These are phyloP conservation scores for Buddleja alternifolia DNA, from an alignment of 257 asterid species.

Conservation along the genomic window DNA sequence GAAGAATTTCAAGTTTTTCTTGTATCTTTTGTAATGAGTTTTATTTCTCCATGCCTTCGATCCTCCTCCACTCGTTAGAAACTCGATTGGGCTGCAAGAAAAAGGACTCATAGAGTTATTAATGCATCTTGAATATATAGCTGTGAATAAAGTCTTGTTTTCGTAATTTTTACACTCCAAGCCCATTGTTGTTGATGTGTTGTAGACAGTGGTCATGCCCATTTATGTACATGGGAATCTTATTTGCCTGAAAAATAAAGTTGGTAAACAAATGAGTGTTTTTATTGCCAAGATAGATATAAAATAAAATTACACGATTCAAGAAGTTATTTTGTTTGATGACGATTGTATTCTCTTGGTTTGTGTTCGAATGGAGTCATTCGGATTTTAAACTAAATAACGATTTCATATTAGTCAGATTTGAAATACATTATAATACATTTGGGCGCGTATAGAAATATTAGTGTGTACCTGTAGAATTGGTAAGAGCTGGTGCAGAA, in stretches of 20 bases:
- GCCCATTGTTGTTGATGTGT: slow-evolving; percentile 47
- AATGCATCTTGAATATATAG: too few relatives aligned
- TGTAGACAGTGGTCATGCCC: slow-evolving; percentile 85
- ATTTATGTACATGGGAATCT: slow-evolving; percentile 64
- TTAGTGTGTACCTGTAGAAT: slow-evolving; percentile 48
- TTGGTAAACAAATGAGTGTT: too few relatives aligned
- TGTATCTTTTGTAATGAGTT: slow-evolving; percentile 27
- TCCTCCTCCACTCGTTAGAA: slow-evolving; percentile 81
- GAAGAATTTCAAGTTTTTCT: slow-evolving; percentile 48
- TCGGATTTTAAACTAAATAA: too few relatives aligned
- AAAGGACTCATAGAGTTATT: not conserved
- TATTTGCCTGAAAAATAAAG: slow-evolving; percentile 47
- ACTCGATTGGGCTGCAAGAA: slow-evolving; percentile 55
- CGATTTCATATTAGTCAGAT: too few relatives aligned
- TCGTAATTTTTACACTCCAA: slow-evolving; percentile 40
- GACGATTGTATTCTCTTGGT: too few relatives aligned
- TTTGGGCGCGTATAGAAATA: too few relatives aligned
- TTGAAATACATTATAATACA: too few relatives aligned
- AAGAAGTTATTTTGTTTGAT: too few relatives aligned
- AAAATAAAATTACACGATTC: too few relatives aligned
- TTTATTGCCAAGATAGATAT: too few relatives aligned
- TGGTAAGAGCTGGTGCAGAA: slow-evolving; percentile 54
- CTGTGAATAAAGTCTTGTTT: not conserved
- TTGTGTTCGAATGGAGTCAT: too few relatives aligned
- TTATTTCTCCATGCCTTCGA: slow-evolving; percentile 79